Percentiles rank a stretch among this genome's conserved stretches.
Evolutionary conservation across 2,329 filamentous ascomycete species (phyloP).

Genomic region (Dactylellina haptotyla): DNA sequence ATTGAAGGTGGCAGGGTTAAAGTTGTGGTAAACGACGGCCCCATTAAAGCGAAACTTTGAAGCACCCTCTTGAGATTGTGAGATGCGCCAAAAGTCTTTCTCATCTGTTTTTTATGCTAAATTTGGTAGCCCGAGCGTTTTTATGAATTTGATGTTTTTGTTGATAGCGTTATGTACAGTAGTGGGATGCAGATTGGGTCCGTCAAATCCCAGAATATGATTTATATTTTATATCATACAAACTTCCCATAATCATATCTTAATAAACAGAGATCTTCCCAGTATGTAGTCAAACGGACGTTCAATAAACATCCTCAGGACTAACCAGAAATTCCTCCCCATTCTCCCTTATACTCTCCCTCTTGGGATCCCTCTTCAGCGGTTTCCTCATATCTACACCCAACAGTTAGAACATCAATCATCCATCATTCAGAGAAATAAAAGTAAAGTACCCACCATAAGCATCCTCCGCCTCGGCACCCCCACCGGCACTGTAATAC

Average conservation of each 20-base stretch:
- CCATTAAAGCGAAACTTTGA: slow-evolving; percentile 31
- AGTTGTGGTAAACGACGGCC: slow-evolving; percentile 55
- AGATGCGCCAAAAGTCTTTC: slow-evolving; percentile 57
- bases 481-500: slow-evolving; percentile 89
- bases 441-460: slow-evolving; percentile 64
- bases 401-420: background rate
- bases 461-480: slow-evolving; percentile 79
- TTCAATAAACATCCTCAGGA: slow-evolving; percentile 79
- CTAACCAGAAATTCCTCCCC: slow-evolving; percentile 81
- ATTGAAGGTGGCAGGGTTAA: slow-evolving; percentile 61
- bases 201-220: background rate
- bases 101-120: slow-evolving; percentile 56
- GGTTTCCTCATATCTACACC: slow-evolving; percentile 87
- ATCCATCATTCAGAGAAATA: background rate
- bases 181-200: slow-evolving; percentile 8
- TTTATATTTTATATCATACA: slow-evolving; percentile 14
- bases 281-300: background rate
- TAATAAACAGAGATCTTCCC: slow-evolving; percentile 4
- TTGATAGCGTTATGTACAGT: slow-evolving; percentile 28
- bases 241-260: background rate
- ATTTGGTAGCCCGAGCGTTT: slow-evolving; percentile 33
- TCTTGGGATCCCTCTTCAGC: slow-evolving; percentile 79
- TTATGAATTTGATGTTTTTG: background rate
- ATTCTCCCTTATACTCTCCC: slow-evolving; percentile 79
- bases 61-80: slow-evolving; percentile 19